Evolutionary conservation across 768 basidiomycete genomes (phyloP).

Genomic region (Kwoniella sp.): DNA sequence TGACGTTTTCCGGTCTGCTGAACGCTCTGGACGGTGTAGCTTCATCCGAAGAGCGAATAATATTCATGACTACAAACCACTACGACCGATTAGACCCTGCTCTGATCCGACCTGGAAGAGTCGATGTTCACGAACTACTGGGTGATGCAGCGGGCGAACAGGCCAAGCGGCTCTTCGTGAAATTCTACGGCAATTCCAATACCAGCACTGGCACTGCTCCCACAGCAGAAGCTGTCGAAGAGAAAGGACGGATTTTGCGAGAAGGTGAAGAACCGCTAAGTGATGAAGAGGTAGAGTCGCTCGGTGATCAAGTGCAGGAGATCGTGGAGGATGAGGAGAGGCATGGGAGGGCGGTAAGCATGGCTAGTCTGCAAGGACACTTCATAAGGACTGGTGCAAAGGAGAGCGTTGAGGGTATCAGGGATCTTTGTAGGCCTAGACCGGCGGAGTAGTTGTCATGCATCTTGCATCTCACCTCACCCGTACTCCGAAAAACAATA

Average conservation of each 20-base stretch:
- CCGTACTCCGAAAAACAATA: too few relatives aligned
- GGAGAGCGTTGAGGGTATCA: conserved; percentile 54
- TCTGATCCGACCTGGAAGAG: conserved; percentile 90
- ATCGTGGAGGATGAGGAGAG: conserved; percentile 63
- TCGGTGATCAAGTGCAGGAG: conserved; percentile 63
- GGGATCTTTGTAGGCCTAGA: conserved; percentile 18
- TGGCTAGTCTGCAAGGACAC: conserved; percentile 93
- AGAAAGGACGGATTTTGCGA: conserved; percentile 34
- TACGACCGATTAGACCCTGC: conserved; percentile 85
- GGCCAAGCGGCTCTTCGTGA: conserved; percentile 72
- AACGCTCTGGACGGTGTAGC: conserved; percentile 97
- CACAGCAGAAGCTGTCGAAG: conserved; percentile 41
- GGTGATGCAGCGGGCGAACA: conserved; percentile 85
- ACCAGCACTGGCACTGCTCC: conserved; percentile 38
- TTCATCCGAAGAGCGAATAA: conserved; percentile 94
- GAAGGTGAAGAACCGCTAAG: conserved; percentile 50
- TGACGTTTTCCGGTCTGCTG: conserved; percentile 96
- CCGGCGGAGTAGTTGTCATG: background rate
- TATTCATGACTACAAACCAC: conserved; percentile 99
- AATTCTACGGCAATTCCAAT: conserved; percentile 68
- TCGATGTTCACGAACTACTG: conserved; percentile 79
- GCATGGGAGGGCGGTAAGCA: conserved; percentile 71
- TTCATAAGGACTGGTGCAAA: conserved; percentile 79
- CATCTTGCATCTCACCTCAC: background rate
- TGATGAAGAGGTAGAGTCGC: conserved; percentile 55